Conservation (phyloP, 768 basidiomycete species). For the Mycena galopus region DNA sequence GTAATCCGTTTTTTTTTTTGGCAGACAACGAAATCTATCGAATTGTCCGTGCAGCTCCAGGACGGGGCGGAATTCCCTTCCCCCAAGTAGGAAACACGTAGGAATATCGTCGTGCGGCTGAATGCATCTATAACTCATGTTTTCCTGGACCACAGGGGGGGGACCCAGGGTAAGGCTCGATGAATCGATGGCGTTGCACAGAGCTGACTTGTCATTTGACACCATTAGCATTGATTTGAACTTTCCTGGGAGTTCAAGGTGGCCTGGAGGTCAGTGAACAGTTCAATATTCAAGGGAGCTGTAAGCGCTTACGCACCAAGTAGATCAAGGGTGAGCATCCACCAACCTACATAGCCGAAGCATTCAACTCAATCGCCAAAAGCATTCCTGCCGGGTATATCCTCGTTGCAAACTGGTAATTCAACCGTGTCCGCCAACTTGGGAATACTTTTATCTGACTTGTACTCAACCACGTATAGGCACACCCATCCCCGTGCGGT, state of each 20-base stretch:
- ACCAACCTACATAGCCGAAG: not conserved
- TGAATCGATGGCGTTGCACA: not conserved
- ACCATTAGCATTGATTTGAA: not conserved
- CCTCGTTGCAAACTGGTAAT: not conserved
- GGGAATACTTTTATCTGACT: not conserved
- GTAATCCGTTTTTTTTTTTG: not conserved
- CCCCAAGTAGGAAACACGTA: constrained; percentile 4
- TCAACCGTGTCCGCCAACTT: not conserved
- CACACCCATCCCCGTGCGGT: not conserved
- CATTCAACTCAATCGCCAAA: not conserved
- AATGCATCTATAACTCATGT: not conserved
- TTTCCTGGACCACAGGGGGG: not conserved
- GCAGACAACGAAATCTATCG: not conserved
- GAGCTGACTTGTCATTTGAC: not conserved
- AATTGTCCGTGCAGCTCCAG: not conserved
- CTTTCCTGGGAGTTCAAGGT: not conserved
- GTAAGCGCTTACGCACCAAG: not conserved
- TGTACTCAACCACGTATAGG: not conserved
- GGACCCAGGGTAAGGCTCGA: not conserved
- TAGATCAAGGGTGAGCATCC: not conserved
- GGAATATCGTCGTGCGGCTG: not conserved
- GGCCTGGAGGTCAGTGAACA: not conserved
- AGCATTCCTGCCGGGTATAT: not conserved
- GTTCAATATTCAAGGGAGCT: not conserved
- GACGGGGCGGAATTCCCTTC: constrained; percentile 1